phyloP scores from a whole-genome alignment of 371 early-diverging fungal genomes.

The Mucor piriformis region DNA sequence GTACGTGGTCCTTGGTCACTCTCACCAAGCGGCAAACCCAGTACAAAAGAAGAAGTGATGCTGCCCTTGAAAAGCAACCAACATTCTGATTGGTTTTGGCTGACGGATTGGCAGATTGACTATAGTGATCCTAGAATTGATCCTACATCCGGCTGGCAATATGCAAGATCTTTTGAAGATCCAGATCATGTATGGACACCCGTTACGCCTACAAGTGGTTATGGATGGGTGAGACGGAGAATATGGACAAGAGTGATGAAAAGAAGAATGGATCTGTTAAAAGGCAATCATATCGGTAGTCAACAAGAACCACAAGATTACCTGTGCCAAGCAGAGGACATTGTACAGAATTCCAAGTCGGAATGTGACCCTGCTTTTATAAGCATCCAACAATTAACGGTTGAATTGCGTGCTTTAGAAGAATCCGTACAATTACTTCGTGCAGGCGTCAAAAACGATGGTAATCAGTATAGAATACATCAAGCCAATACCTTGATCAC shows the following conservation, averaged over 20 bases:
- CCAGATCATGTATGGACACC: slow-evolving; percentile 57
- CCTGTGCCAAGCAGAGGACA: slow-evolving; percentile 33
- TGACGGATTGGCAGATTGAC: slow-evolving; percentile 79
- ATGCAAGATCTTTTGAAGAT: slow-evolving; percentile 59
- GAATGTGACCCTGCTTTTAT: slow-evolving; percentile 6
- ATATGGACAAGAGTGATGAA: slow-evolving; percentile 78
- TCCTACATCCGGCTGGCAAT: slow-evolving; percentile 67
- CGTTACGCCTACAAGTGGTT: slow-evolving; percentile 48
- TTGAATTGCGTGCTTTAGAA: slow-evolving; percentile 57
- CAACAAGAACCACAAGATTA: slow-evolving; percentile 22
- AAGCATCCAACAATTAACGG: slow-evolving; percentile 27
- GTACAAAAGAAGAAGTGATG: slow-evolving; percentile 53
- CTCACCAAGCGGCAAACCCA: slow-evolving; percentile 47
- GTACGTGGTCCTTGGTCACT: slow-evolving; percentile 63
- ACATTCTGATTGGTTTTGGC: slow-evolving; percentile 71
- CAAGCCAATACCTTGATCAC: slow-evolving; percentile 50
- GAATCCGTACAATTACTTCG: slow-evolving; percentile 64
- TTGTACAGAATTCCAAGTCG: slow-evolving; percentile 32
- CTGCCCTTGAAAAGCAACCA: slow-evolving; percentile 36
- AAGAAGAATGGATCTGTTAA: slow-evolving; percentile 53
- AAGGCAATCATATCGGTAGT: slow-evolving; percentile 31
- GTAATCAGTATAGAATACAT: slow-evolving; percentile 55
- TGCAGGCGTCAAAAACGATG: slow-evolving; percentile 65
- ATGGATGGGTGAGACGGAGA: slow-evolving; percentile 67
- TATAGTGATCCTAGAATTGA: slow-evolving; percentile 60